These are phyloP conservation scores for Chlamydomonas asymmetrica DNA, from an alignment of 139 green algal species.

Conservation along the genomic window DNA sequence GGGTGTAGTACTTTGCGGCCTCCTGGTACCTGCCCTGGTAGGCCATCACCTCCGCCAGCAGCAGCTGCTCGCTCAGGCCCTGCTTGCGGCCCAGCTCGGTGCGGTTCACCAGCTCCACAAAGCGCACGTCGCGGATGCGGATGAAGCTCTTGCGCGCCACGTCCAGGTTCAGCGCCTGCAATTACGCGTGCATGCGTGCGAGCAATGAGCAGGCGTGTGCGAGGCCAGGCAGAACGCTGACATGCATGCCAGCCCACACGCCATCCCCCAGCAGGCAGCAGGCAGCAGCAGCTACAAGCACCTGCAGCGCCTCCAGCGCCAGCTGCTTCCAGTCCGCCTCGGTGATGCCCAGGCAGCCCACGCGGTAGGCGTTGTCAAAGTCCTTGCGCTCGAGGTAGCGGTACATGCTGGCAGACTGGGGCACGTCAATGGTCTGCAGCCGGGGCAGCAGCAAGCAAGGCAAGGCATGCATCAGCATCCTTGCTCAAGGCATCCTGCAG, in stretches of 20 bases:
- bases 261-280: neutral
- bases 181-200: neutral
- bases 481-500: too few species aligned
- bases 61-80: conserved; percentile 36
- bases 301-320: conserved; percentile 63
- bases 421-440: conserved; percentile 74
- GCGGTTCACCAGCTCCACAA: conserved; percentile 71
- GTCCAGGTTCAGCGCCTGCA: conserved; percentile 59
- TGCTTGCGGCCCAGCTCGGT: conserved; percentile 51
- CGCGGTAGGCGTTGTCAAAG: conserved; percentile 63
- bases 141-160: conserved; percentile 78
- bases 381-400: conserved; percentile 51
- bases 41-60: conserved; percentile 71
- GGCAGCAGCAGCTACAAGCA: neutral
- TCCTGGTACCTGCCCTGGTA: conserved; percentile 74
- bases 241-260: neutral
- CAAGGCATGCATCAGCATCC: too few species aligned
- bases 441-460: too few species aligned
- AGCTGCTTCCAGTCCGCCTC: conserved; percentile 78
- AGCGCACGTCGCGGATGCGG: conserved; percentile 69
- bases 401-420: conserved; percentile 71
- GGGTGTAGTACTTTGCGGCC: conserved; percentile 68
- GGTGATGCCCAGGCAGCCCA: conserved; percentile 80
- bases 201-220: neutral
- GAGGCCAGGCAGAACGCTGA: neutral